phyloP scores from a whole-genome alignment of 1,284 basidiomycete genomes.

The Trametes polyzona region DNA sequence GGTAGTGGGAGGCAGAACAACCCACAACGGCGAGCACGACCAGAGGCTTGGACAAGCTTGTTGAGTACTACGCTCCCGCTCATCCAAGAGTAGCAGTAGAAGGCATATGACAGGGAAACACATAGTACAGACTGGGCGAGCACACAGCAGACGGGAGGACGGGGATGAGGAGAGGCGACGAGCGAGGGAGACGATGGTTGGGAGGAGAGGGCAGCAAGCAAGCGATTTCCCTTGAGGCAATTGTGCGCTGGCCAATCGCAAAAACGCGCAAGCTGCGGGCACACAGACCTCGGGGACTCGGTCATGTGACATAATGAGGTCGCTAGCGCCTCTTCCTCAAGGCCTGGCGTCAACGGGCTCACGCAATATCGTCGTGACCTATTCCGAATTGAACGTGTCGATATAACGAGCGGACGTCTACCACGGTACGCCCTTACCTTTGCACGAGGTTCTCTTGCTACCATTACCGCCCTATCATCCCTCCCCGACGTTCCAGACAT shows the following conservation, averaged over 20 bases:
- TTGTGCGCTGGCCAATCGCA: slow-evolving; percentile 40
- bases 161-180: slow-evolving; percentile 1
- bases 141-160: neutral
- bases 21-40: slow-evolving; percentile 2
- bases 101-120: neutral
- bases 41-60: slow-evolving; percentile 40
- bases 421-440: neutral
- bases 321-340: neutral
- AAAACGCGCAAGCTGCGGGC: slow-evolving; percentile 26
- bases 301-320: slow-evolving; percentile 6
- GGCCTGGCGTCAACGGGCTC: neutral
- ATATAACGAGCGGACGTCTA: neutral
- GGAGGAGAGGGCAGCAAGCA: slow-evolving; percentile 12
- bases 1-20: neutral
- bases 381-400: slow-evolving; percentile 10
- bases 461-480: neutral
- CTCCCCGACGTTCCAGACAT: slow-evolving; percentile 11
- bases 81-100: slow-evolving; percentile 25
- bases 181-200: slow-evolving; percentile 11
- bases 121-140: neutral
- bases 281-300: slow-evolving; percentile 12
- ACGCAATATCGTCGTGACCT: slow-evolving; percentile 19
- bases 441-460: neutral
- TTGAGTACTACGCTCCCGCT: slow-evolving; percentile 55
- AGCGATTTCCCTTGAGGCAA: slow-evolving; percentile 35